These are phyloP conservation scores for Solanum phureja DNA, from an alignment of 257 asterid genomes.

Conservation along the genomic window DNA sequence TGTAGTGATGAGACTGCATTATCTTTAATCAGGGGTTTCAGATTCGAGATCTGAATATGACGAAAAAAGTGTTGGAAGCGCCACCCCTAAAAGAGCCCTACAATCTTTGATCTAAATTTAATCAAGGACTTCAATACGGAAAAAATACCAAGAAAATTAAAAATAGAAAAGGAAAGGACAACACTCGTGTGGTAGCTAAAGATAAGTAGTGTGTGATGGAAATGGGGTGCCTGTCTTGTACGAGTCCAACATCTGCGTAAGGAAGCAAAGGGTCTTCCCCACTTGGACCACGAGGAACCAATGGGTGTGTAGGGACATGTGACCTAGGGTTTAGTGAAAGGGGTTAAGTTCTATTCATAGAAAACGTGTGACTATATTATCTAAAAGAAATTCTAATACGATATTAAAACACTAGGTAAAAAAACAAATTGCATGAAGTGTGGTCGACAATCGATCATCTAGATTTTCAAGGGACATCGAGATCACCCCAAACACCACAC, in stretches of 20 bases:
- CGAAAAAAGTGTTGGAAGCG: rapidly evolving
- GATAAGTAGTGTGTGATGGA: neutral
- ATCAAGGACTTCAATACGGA: rapidly evolving
- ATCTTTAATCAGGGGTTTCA: no score
- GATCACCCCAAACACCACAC: slow-evolving; percentile 30
- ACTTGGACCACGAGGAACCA: neutral
- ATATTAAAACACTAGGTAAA: slow-evolving; percentile 12
- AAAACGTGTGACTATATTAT: neutral
- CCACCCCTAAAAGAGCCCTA: rapidly evolving
- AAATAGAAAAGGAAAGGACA: neutral
- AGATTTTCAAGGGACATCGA: slow-evolving; percentile 28
- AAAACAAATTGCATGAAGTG: slow-evolving; percentile 38
- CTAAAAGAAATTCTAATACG: no score
- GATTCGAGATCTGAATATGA: no score
- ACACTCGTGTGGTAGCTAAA: neutral
- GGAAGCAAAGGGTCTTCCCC: neutral
- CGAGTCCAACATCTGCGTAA: neutral
- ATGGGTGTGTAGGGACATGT: neutral
- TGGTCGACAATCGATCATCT: slow-evolving; percentile 13
- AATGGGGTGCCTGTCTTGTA: neutral
- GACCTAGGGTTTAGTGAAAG: neutral
- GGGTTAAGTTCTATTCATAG: neutral
- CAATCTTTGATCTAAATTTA: no score
- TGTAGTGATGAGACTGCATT: neutral
- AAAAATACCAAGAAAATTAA: neutral